These are phyloP conservation scores for Serendipita sp. DNA, from an alignment of 768 basidiomycete species.

Conservation along the genomic window DNA sequence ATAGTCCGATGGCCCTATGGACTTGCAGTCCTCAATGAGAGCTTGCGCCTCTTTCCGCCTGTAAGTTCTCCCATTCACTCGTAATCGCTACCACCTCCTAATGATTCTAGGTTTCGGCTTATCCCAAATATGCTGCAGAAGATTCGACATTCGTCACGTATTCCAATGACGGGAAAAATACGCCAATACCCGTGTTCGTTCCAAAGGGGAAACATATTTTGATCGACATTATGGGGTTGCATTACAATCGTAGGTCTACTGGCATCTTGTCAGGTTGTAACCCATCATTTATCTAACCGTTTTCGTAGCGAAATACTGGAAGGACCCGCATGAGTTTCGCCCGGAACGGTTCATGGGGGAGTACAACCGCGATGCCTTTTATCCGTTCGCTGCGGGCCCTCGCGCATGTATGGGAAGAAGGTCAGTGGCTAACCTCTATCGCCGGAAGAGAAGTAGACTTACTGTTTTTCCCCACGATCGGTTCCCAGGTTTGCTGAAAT, in stretches of 20 bases:
- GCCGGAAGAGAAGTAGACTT: too few species aligned
- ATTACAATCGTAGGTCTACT: conserved; percentile 8
- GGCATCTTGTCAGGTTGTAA: not conserved
- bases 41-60: not conserved
- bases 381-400: not conserved
- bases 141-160: not conserved
- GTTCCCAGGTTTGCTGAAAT: not conserved
- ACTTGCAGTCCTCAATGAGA: not conserved
- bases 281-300: not conserved
- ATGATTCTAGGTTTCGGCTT: not conserved
- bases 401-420: conserved; percentile 9
- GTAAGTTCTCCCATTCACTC: not conserved
- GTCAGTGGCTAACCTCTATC: not conserved
- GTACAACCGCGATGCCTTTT: not conserved
- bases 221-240: conserved; percentile 3
- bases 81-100: not conserved
- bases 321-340: not conserved
- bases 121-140: not conserved
- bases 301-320: not conserved
- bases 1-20: not conserved
- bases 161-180: conserved; percentile 1
- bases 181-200: not conserved
- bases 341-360: not conserved
- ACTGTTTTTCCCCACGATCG: too few species aligned
- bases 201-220: conserved; percentile 2